phyloP scores from a whole-genome alignment of 176 grass and related monocot species.

The Rhynchospora breviuscula region DNA sequence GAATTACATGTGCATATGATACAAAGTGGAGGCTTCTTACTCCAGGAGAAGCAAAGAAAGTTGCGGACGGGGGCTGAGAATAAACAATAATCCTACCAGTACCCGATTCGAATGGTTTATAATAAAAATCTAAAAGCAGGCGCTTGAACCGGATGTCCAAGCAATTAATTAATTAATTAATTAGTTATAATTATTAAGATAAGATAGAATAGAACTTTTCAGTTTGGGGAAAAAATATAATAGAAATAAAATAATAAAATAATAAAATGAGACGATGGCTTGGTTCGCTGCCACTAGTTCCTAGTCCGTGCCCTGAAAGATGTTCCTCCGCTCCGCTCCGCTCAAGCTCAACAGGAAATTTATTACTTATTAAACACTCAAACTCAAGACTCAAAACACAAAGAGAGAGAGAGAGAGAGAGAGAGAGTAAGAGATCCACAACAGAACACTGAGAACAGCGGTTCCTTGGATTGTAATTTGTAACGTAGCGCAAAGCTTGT shows the following conservation, averaged over 20 bases:
- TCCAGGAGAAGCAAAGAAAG: not conserved
- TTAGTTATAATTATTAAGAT: not conserved
- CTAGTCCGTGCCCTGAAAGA: not conserved
- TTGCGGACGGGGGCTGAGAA: not conserved
- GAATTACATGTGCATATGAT: too few species aligned
- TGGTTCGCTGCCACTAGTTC: not conserved
- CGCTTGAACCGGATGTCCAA: not conserved
- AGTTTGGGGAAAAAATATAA: not conserved
- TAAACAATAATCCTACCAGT: not conserved
- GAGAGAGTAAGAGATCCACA: not conserved
- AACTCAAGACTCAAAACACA: too few species aligned
- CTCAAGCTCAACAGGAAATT: too few species aligned
- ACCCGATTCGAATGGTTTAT: not conserved
- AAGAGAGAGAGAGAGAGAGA: not conserved
- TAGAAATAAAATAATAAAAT: not conserved
- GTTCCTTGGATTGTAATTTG: too few species aligned
- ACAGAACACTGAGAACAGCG: too few species aligned
- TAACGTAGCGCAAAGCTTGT: not conserved
- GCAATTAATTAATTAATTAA: not conserved
- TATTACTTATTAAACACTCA: too few species aligned
- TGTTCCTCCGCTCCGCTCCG: too few species aligned
- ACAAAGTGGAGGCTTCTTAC: too few species aligned
- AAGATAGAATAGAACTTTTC: not conserved
- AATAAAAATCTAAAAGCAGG: not conserved
- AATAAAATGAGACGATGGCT: not conserved